Evolutionary conservation across 129 eudicot species (phyloP), one percentile per base, ranked within the genome.

Genomic region (Flaveria bidentis): DNA sequence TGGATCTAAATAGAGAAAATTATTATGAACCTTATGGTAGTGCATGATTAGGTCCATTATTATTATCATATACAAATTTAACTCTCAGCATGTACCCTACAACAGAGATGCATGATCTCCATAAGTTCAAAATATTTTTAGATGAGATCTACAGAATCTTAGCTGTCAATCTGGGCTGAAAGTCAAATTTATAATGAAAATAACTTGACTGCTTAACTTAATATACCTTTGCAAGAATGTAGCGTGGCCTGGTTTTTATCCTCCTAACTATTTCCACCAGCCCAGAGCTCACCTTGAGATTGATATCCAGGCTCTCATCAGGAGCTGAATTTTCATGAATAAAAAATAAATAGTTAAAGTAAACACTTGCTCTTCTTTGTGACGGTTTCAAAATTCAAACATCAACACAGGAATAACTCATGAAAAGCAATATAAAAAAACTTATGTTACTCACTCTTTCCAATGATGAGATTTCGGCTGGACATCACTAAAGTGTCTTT

Each of bases 211-310:
- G 60, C 53, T 58, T 69, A 63, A 52, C 44, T 67, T 46, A 25
- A 71, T 57, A 71, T 88, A 94, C 99, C 99, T 94, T 94, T 61
- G 99, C 99, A 77, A 94, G 91, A 74, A 94, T 91, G 82, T 94
- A 94, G 45, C 92, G 93, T 58, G 99, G 99, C 46, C 85, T 84
- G 58, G 94, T 82, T 60, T 83, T 84, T 87, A 94, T 94, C 83
- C 90, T 84, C 85, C 83, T 89, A 49, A 94, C 97, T 55, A 94
- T 83, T 80, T 94, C 99, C 83, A 94, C 97, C 82, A 94, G 90
- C 51, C 97, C 97, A 66, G 99, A 94, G 91, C 97, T 94, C 68
- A 94, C 99, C 82, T 91, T 91, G 76, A 77, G 86, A 82, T 95
- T 95, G 83, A 95, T 91, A 26, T 87, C 96, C 82, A 95, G 81